phyloP scores from a whole-genome alignment of 2,329 filamentous ascomycete genomes.

The Fusarium albosuccineum region DNA sequence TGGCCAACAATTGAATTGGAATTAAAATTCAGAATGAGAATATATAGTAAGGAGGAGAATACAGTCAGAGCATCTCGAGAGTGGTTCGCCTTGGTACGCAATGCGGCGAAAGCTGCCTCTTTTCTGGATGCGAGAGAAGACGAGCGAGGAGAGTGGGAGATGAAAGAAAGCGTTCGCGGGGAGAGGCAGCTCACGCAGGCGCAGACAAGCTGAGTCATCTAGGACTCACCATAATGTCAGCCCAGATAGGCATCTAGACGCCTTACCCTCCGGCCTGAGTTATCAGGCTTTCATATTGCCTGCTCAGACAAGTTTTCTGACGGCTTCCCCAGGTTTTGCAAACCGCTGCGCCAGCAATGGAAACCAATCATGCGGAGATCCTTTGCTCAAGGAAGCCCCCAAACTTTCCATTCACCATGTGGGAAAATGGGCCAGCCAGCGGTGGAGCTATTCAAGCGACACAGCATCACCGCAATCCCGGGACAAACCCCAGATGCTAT shows the following conservation, averaged over 20 bases:
- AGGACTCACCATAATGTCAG: neutral
- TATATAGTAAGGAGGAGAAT: too few relatives aligned
- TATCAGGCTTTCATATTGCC: constrained; percentile 21
- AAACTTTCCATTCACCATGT: too few relatives aligned
- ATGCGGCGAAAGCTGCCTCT: too few relatives aligned
- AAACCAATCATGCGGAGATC: neutral
- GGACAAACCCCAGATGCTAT: neutral
- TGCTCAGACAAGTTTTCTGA: neutral
- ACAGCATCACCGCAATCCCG: neutral
- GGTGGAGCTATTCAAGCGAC: neutral
- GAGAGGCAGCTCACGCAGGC: neutral
- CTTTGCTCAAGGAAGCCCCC: neutral
- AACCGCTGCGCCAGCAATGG: neutral
- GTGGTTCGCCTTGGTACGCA: constrained; percentile 4
- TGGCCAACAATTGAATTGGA: neutral
- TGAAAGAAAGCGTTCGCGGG: neutral
- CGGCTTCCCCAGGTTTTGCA: constrained; percentile 1
- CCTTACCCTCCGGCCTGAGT: constrained; percentile 25
- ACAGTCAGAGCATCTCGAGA: neutral
- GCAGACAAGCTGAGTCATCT: constrained; percentile 22
- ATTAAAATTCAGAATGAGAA: neutral
- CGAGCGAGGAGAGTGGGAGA: neutral
- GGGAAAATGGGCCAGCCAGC: neutral
- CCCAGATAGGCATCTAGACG: neutral
- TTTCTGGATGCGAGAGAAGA: neutral